Evolutionary conservation across 805 yeast genomes (phyloP).

Genomic region (Henningerozyma blattae): DNA sequence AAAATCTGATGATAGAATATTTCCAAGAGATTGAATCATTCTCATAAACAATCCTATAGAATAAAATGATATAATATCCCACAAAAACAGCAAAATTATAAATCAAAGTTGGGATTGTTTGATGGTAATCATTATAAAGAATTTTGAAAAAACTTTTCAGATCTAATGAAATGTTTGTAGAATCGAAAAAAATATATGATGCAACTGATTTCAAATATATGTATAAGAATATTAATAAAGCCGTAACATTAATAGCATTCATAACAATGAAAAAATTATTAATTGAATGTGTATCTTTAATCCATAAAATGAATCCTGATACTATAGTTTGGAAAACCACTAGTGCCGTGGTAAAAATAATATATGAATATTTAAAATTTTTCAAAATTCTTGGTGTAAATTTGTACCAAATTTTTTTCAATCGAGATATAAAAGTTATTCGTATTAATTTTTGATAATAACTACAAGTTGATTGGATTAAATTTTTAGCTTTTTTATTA

Average conservation of each 20-base stretch:
- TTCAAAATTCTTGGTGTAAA: slow-evolving; percentile 11
- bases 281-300: background rate
- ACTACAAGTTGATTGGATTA: too few relatives aligned
- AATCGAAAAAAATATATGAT: slow-evolving; percentile 16
- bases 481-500: too few relatives aligned
- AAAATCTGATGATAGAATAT: slow-evolving; percentile 11
- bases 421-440: too few relatives aligned
- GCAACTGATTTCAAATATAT: slow-evolving; percentile 2
- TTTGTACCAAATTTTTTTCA: slow-evolving; percentile 9
- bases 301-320: background rate
- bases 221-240: slow-evolving; percentile 10
- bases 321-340: slow-evolving; percentile 5
- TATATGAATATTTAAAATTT: slow-evolving; percentile 10
- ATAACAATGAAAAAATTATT: background rate
- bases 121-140: slow-evolving; percentile 19
- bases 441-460: too few relatives aligned
- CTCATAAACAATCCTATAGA: slow-evolving; percentile 7
- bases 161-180: slow-evolving; percentile 11
- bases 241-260: slow-evolving; percentile 5
- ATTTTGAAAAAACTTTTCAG: slow-evolving; percentile 4
- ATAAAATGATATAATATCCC: slow-evolving; percentile 8
- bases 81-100: slow-evolving; percentile 12
- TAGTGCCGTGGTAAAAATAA: slow-evolving; percentile 3
- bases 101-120: slow-evolving; percentile 16
- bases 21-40: slow-evolving; percentile 12